phyloP scores from a whole-genome alignment of 1,139 yeast genomes.

The Zygosaccharomyces pseudobailii region DNA sequence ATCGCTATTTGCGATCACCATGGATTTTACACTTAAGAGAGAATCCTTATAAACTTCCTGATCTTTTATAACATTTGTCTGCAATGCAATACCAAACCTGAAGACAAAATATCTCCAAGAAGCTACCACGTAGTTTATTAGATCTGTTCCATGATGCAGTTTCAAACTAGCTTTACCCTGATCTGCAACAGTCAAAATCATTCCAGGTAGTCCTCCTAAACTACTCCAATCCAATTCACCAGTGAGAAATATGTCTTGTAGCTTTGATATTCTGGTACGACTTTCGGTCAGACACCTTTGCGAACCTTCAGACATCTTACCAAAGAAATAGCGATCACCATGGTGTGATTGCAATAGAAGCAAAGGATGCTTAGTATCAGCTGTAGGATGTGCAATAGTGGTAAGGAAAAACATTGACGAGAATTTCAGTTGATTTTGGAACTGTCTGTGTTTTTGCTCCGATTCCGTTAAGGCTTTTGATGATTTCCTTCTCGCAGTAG shows the following conservation, averaged over 20 bases:
- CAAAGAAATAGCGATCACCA: slow-evolving; percentile 62
- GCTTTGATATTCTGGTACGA: slow-evolving; percentile 48
- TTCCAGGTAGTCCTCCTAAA: slow-evolving; percentile 86
- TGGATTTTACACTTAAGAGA: slow-evolving; percentile 48
- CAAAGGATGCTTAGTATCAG: slow-evolving; percentile 58
- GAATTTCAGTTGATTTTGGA: slow-evolving; percentile 6
- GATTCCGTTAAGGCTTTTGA: not conserved
- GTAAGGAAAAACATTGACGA: slow-evolving; percentile 35
- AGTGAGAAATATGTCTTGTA: slow-evolving; percentile 65
- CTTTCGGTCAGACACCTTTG: slow-evolving; percentile 65
- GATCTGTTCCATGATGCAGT: slow-evolving; percentile 43
- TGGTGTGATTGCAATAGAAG: slow-evolving; percentile 46
- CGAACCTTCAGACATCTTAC: slow-evolving; percentile 79
- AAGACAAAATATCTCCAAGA: slow-evolving; percentile 91
- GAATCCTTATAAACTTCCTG: slow-evolving; percentile 46
- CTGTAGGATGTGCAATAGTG: slow-evolving; percentile 50
- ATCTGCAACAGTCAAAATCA: slow-evolving; percentile 79
- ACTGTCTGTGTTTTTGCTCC: slow-evolving; percentile 1
- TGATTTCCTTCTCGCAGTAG: not conserved
- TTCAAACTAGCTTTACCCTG: slow-evolving; percentile 54
- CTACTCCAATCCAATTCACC: slow-evolving; percentile 72
- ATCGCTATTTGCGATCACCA: slow-evolving; percentile 32
- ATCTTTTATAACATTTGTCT: slow-evolving; percentile 40
- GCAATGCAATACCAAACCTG: slow-evolving; percentile 63
- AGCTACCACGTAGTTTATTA: slow-evolving; percentile 53